Evolutionary conservation across 2,329 filamentous ascomycete species (phyloP), one percentile per base, ranked within the genome.

Genomic region (Hypoxylon sp.): DNA sequence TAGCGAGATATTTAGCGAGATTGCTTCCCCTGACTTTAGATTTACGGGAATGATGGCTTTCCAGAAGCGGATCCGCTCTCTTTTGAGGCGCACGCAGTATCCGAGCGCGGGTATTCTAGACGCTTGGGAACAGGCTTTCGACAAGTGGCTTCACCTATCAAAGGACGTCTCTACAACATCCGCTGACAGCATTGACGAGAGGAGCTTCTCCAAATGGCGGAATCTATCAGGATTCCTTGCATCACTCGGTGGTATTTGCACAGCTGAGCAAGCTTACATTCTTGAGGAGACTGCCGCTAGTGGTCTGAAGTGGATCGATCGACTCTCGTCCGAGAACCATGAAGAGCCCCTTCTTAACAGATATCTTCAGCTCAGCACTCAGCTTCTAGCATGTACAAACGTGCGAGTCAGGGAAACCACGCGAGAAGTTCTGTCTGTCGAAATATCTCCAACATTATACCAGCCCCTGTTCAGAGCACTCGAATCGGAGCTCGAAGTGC

Each of bases 21-120:
- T 91, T 53, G 83, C 87, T 1, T 89, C 88, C 1, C 85, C 83
- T 42, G 84, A 83, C 1, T 91, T 91, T 71, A 82, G 87, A 26
- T 89, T 91, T 70, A 91, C 89, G 6, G 89, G 89, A 0, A 77
- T 90, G 6, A 89, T 91, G 9, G 89, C 89, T 1, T 91, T 91
- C 71, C 89, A 91, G 69, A 91, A 90, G 72, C 83, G 89, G 40
- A 82, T 89, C 30, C 83, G 89, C 45, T 82, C 82, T 11, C 80
- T 91, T 30, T 74, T 91, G 20, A 81, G 87, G 22, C 84, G 84
- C 49, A 85, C 91, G 79, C 83, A 86, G 50, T 85, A 84, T 67
- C 89, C 89, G 18, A 89, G 87, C 9, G 79, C 81, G n/a, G 88
- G 88, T n/a, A 90, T 91, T 54, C 77, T 91, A 26, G 83, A 85